Evolutionary conservation across 1,284 basidiomycete genomes (phyloP).

Genomic region (Wallemia mellicola): DNA sequence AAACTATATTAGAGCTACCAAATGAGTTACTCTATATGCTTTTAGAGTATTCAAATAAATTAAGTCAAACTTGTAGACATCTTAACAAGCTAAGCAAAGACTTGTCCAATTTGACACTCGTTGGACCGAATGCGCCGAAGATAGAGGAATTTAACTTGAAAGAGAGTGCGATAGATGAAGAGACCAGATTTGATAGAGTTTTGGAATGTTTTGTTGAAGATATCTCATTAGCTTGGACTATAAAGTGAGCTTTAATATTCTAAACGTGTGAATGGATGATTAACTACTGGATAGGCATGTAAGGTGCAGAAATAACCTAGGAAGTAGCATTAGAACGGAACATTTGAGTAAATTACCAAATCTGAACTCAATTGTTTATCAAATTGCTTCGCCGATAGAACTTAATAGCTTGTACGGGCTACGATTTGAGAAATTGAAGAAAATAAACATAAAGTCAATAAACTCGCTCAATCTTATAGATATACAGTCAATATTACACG

Average conservation of each 20-base stretch:
- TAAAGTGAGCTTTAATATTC: background rate
- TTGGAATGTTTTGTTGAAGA: background rate
- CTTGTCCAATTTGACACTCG: background rate
- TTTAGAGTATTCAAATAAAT: background rate
- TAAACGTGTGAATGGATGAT: background rate
- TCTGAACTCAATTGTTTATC: background rate
- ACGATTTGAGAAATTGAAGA: no score
- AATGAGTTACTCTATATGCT: background rate
- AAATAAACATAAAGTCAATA: background rate
- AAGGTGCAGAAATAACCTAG: background rate
- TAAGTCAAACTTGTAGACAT: background rate
- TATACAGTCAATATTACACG: background rate
- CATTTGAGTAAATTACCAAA: background rate
- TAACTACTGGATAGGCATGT: background rate
- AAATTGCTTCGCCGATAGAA: no score
- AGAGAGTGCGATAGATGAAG: background rate
- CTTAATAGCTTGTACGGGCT: no score
- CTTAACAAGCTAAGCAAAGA: background rate
- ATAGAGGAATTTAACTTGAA: background rate
- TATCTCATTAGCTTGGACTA: background rate
- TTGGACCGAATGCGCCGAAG: background rate
- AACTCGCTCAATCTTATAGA: background rate
- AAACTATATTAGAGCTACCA: background rate
- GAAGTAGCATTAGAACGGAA: background rate
- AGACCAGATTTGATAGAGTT: background rate